phyloP scores from a whole-genome alignment of 495 filamentous ascomycete genomes.

The Cairneyella variabilis region DNA sequence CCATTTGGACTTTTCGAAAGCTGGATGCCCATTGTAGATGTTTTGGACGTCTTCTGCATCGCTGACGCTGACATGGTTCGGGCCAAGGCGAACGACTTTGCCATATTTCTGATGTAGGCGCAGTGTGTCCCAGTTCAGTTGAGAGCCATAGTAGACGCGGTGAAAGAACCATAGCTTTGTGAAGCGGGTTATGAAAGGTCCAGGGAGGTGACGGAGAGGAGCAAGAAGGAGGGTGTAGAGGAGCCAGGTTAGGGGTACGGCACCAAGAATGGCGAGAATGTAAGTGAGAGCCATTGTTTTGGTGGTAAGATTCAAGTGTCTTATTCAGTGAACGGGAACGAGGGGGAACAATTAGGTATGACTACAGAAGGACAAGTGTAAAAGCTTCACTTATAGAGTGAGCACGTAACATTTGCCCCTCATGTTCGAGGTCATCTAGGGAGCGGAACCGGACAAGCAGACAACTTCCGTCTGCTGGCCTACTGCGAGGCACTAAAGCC shows the following conservation, averaged over 20 bases:
- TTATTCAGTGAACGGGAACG: background rate
- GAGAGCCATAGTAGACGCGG: background rate
- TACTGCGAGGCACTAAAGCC: background rate
- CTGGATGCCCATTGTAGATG: background rate
- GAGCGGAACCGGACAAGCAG: background rate
- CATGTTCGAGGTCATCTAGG: background rate
- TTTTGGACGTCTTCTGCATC: background rate
- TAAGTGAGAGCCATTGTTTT: background rate
- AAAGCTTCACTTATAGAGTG: background rate
- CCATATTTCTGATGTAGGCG: background rate
- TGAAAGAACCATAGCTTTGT: background rate
- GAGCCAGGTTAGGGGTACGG: background rate
- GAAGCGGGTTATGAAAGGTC: background rate
- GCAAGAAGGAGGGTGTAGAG: background rate
- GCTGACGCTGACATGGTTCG: background rate
- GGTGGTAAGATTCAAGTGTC: background rate
- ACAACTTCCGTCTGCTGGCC: background rate
- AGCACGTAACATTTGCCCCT: background rate
- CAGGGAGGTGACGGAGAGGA: background rate
- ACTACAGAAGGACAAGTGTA: background rate
- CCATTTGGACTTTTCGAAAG: background rate
- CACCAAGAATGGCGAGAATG: background rate
- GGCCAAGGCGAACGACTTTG: background rate
- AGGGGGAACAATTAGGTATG: background rate
- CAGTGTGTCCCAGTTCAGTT: background rate